phyloP scores from a whole-genome alignment of 2,329 filamentous ascomycete species.

The Colletotrichum eleusines region DNA sequence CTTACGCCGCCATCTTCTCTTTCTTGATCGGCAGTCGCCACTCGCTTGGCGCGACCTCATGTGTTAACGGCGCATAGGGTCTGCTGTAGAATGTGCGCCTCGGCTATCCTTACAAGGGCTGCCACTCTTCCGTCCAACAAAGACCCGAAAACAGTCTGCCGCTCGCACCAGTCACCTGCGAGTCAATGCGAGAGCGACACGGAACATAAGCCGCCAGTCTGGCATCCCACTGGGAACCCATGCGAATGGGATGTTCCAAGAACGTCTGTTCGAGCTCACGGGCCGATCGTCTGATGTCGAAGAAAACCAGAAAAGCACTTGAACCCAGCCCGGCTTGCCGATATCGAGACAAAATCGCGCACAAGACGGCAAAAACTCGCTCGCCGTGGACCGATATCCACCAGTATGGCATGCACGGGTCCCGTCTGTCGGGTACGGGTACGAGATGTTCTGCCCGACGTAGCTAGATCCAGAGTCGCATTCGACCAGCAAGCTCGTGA shows the following conservation, averaged over 20 bases:
- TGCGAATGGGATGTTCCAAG: constrained; percentile 27
- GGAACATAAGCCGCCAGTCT: constrained; percentile 19
- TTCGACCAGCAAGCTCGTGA: background rate
- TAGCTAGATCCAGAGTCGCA: background rate
- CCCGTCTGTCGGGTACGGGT: constrained; percentile 36
- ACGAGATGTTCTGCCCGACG: constrained; percentile 14
- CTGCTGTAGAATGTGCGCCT: background rate
- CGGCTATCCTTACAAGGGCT: background rate
- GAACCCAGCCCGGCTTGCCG: constrained; percentile 5
- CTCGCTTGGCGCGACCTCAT: background rate
- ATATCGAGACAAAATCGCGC: background rate
- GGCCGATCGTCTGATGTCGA: constrained; percentile 34
- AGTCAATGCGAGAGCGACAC: background rate
- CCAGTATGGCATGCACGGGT: constrained; percentile 26
- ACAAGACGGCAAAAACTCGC: constrained; percentile 6
- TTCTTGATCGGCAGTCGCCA: background rate
- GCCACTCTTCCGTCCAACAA: background rate
- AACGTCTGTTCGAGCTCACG: constrained; percentile 35
- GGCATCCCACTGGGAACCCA: background rate
- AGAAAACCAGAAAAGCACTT: constrained; percentile 6
- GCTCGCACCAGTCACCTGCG: background rate
- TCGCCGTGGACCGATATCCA: constrained; percentile 6
- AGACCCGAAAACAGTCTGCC: background rate
- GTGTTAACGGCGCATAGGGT: background rate
- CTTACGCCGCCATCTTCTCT: constrained; percentile 1